Percentiles rank a stretch among this genome's conserved stretches.
Conservation (phyloP, 768 basidiomycete species). For the Kwoniella mangroviensis region DNA sequence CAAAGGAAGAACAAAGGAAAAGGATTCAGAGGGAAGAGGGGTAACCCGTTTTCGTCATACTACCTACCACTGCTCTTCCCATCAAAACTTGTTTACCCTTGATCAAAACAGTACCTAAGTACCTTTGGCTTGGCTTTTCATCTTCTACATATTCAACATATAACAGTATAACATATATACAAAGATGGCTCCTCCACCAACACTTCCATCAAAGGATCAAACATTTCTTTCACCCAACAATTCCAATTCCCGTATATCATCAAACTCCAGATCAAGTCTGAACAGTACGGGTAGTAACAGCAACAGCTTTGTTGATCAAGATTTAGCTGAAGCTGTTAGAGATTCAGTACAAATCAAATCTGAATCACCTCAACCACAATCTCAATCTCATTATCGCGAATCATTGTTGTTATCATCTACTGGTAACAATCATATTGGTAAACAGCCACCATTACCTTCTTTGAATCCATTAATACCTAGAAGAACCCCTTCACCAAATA, state of each 20-base stretch:
- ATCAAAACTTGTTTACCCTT: neutral
- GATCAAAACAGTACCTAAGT: neutral
- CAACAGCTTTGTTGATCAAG: conserved; percentile 20
- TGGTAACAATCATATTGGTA: neutral
- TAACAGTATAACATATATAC: neutral
- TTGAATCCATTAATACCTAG: conserved; percentile 29
- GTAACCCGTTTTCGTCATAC: neutral
- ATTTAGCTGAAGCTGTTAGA: conserved; percentile 34
- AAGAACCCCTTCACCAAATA: conserved; percentile 31
- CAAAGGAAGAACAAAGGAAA: conserved; percentile 1
- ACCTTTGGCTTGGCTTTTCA: conserved; percentile 10
- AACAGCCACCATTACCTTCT: conserved; percentile 21
- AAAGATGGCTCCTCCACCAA: conserved; percentile 26
- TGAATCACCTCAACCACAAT: conserved; percentile 7
- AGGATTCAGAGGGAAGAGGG: neutral
- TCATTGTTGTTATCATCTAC: conserved; percentile 4
- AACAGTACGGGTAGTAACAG: neutral
- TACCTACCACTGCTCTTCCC: neutral
- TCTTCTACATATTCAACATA: conserved; percentile 2
- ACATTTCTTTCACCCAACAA: conserved; percentile 3
- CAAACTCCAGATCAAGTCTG: conserved; percentile 5
- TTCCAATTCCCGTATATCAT: conserved; percentile 4
- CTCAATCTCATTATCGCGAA: conserved; percentile 6
- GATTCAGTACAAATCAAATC: conserved; percentile 35
- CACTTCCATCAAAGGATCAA: conserved; percentile 30